These are phyloP conservation scores for Fusarium nelsonii DNA, from an alignment of 2,329 filamentous ascomycete species.

Conservation along the genomic window DNA sequence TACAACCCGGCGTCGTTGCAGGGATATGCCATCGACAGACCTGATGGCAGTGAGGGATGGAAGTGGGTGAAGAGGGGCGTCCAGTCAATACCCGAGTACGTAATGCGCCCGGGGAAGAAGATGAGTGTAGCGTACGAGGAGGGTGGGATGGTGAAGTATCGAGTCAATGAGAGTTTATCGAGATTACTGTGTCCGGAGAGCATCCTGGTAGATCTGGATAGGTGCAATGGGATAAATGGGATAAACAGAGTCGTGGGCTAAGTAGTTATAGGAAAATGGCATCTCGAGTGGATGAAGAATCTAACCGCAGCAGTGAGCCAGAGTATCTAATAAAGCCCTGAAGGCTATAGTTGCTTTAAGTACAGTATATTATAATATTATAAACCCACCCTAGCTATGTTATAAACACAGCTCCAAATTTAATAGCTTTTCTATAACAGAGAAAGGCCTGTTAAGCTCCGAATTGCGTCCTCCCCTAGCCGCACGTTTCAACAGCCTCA, in stretches of 20 bases:
- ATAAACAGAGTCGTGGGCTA: not conserved
- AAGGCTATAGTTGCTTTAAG: not conserved
- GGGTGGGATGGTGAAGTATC: not conserved
- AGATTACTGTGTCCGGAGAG: not conserved
- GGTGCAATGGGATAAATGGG: not conserved
- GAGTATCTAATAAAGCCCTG: not conserved
- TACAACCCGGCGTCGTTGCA: not conserved
- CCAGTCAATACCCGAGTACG: not conserved
- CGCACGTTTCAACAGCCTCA: no score
- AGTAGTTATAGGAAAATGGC: not conserved
- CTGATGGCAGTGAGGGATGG: not conserved
- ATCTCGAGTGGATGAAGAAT: not conserved
- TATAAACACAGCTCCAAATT: no score
- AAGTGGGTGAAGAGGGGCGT: not conserved
- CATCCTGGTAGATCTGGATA: not conserved
- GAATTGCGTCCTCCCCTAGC: no score
- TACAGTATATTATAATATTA: no score
- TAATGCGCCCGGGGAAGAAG: not conserved
- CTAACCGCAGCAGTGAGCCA: not conserved
- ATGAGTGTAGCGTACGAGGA: not conserved
- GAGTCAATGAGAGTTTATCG: not conserved
- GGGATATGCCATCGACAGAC: not conserved
- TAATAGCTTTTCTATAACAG: no score
- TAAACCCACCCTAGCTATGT: no score
- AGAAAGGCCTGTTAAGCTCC: no score